Conservation (phyloP, 768 basidiomycete genomes). For the Russula virescens region DNA sequence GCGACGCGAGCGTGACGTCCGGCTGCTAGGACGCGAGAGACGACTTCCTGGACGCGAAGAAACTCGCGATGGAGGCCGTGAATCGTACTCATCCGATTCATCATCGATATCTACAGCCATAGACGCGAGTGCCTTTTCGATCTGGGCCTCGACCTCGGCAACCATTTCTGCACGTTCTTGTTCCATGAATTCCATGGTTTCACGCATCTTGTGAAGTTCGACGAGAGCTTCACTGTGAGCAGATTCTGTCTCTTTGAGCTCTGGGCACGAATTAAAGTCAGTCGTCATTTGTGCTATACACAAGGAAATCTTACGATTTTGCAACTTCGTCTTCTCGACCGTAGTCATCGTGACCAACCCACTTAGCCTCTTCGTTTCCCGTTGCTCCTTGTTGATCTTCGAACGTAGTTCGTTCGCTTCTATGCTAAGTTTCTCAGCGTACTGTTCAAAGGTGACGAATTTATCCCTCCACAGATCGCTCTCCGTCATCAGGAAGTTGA, state of each 20-base stretch:
- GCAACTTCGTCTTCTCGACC: conserved; percentile 71
- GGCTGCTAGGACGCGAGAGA: conserved; percentile 38
- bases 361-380: conserved; percentile 80
- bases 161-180: conserved; percentile 83
- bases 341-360: conserved; percentile 72
- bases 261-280: conserved; percentile 34
- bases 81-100: conserved; percentile 61
- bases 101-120: conserved; percentile 80
- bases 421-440: conserved; percentile 82
- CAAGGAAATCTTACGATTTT: conserved; percentile 53
- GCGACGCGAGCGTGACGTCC: conserved; percentile 52
- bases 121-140: conserved; percentile 76
- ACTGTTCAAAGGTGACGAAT: conserved; percentile 90
- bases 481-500: conserved; percentile 91
- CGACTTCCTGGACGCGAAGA: conserved; percentile 20
- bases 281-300: not conserved
- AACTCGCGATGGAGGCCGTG: conserved; percentile 40
- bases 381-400: conserved; percentile 88
- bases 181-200: conserved; percentile 84
- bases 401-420: conserved; percentile 80
- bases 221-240: conserved; percentile 74
- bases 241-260: conserved; percentile 73
- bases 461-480: conserved; percentile 89
- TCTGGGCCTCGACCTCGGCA: conserved; percentile 89
- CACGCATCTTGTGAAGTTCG: conserved; percentile 82